phyloP scores from a whole-genome alignment of 768 basidiomycete genomes.

The Trametes cinnabarina region DNA sequence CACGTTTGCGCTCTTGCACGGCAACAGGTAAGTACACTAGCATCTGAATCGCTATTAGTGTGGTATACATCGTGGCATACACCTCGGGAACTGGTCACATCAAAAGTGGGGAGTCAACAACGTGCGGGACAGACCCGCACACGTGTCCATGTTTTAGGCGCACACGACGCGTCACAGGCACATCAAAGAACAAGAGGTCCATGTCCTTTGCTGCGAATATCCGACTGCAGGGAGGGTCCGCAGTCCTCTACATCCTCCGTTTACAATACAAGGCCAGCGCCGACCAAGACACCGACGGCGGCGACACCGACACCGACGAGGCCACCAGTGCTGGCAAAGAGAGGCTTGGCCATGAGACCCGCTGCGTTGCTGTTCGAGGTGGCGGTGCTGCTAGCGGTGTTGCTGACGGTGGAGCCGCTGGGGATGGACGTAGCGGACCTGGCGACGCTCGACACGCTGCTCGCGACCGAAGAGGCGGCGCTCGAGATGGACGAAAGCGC shows the following conservation, averaged over 20 bases:
- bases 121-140: too few relatives aligned
- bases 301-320: constrained; percentile 1
- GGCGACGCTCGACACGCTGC: background rate
- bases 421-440: background rate
- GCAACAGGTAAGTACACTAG: too few relatives aligned
- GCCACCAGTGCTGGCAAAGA: background rate
- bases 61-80: too few relatives aligned
- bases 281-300: constrained; percentile 8
- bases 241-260: background rate
- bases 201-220: background rate
- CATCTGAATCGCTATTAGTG: too few relatives aligned
- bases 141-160: too few relatives aligned
- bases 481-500: constrained; percentile 4
- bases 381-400: background rate
- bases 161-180: background rate
- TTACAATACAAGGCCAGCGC: constrained; percentile 13
- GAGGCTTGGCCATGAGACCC: background rate
- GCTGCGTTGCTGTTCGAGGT: constrained; percentile 11
- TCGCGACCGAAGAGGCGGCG: background rate
- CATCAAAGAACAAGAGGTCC: background rate
- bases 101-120: too few relatives aligned
- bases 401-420: background rate
- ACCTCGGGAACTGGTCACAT: too few relatives aligned
- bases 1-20: too few relatives aligned
- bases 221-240: background rate